These are phyloP conservation scores for Plasmodium gaboni DNA, from an alignment of 169 alveolate genomes.

Conservation along the genomic window DNA sequence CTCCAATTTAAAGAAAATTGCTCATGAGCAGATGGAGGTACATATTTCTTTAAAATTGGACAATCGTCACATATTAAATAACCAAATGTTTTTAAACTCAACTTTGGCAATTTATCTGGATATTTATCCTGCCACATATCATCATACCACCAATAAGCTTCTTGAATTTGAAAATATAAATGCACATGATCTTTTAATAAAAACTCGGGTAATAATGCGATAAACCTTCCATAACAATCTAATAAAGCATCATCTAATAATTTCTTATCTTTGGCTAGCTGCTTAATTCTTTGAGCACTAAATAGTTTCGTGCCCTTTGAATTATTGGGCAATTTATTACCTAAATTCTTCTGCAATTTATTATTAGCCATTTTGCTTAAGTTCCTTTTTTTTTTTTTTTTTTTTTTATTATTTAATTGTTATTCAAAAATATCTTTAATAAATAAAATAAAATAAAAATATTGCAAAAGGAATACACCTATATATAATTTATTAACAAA, in stretches of 20 bases:
- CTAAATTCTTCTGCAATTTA: slow-evolving; percentile 20
- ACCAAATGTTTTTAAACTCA: slow-evolving; percentile 87
- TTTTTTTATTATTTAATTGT: too few relatives aligned
- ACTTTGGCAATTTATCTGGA: slow-evolving; percentile 83
- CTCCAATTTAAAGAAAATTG: slow-evolving; percentile 84
- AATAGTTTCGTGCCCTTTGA: slow-evolving; percentile 22
- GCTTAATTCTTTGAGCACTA: slow-evolving; percentile 71
- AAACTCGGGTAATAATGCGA: slow-evolving; percentile 91
- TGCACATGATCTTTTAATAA: slow-evolving; percentile 90
- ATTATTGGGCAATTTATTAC: slow-evolving; percentile 21
- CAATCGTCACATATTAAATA: slow-evolving; percentile 89
- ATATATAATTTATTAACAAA: too few relatives aligned
- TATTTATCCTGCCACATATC: slow-evolving; percentile 92
- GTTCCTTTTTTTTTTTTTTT: slow-evolving; percentile 37
- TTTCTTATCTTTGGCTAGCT: slow-evolving; percentile 78
- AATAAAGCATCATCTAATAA: slow-evolving; percentile 85
- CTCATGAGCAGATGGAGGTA: slow-evolving; percentile 84
- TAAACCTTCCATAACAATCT: slow-evolving; percentile 93
- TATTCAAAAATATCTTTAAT: too few relatives aligned
- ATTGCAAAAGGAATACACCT: too few relatives aligned
- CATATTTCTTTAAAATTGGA: slow-evolving; percentile 82
- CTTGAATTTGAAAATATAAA: slow-evolving; percentile 91
- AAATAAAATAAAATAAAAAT: too few relatives aligned
- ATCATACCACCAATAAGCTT: slow-evolving; percentile 94
- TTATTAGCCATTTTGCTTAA: slow-evolving; percentile 27